Conservation (phyloP, 2,329 filamentous ascomycete species). For the Ceratocystis diversiconidia region DNA sequence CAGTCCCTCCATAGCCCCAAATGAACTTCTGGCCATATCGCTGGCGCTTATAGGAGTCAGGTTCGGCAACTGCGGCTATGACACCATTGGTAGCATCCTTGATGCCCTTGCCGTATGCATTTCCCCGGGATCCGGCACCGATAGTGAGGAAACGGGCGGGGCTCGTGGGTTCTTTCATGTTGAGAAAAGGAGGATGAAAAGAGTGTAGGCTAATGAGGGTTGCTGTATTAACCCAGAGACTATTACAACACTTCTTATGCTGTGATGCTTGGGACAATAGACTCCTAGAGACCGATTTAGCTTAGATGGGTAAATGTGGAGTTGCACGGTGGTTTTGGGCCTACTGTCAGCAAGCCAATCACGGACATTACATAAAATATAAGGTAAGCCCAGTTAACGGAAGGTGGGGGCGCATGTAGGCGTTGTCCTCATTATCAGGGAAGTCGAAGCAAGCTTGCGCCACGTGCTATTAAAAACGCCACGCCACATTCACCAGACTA, state of each 20-base stretch:
- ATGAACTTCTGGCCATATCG: conserved; percentile 59
- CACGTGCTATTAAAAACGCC: too few species aligned
- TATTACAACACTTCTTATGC: too few species aligned
- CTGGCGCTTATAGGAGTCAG: conserved; percentile 59
- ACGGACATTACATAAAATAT: neutral
- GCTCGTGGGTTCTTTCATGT: neutral
- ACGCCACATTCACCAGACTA: too few species aligned
- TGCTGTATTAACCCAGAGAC: neutral
- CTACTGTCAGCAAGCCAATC: neutral
- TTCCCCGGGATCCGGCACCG: conserved; percentile 68
- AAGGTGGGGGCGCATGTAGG: too few species aligned
- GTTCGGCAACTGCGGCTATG: conserved; percentile 70
- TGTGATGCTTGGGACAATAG: neutral
- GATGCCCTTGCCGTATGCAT: conserved; percentile 57
- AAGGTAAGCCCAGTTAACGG: neutral
- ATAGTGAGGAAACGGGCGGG: conserved; percentile 62
- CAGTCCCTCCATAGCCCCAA: conserved; percentile 39
- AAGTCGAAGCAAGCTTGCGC: too few species aligned
- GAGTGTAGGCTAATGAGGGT: neutral
- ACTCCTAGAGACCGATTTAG: too few species aligned
- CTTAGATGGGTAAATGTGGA: too few species aligned
- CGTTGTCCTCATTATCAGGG: too few species aligned
- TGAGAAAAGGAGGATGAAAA: neutral
- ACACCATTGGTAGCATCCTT: conserved; percentile 49
- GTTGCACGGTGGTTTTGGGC: too few species aligned